Base-by-base conservation (phyloP, 768 basidiomycete genomes). In the Hygrophorus russula region DNA sequence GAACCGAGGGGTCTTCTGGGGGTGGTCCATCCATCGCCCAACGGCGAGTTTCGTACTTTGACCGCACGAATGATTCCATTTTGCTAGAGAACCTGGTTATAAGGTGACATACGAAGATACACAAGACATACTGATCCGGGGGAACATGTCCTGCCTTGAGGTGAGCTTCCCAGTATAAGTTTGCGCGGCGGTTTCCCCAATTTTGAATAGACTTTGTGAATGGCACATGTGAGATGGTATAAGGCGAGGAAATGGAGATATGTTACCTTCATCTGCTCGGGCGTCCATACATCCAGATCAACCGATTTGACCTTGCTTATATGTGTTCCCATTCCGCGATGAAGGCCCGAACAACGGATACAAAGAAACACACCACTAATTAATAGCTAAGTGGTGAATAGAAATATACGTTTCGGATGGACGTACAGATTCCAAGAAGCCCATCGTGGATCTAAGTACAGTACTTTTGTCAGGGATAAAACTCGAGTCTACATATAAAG, bases 291-390 rank as follows among this genome's bases (percentile, higher is more conserved):
- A 54, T 99, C 94, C 42, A 99, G 79, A 65, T 99, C 94, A 43
- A 99, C 88, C 2, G 91, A 94, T 57, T 96, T 96, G 59, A 99
- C 87, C 57, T 85, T 88, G 65, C 86, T 88, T 61, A 98, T 96
- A 62, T 99, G 94, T 0, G 94, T 97, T 47, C 94, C 94, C 90
- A 99, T 92, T 32, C 89, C 84, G 34, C 94, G 82, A 63, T 99
- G 94, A 45, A 97, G 87, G 20, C 94, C 94, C 11, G 93, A 97
- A 64, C 94, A 99, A 46, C 94, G 79, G 50, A 99, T 96, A 59
- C 94, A 99, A 31, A 98, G 70, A 58, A 91, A 96, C 1, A 91
- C 83, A 17, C 94, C 94, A 19, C 89, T 92, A 49, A 15, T 9
- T 1, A 12, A 33, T 12, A 42, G 44, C 24, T 29, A 13, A 31